Evolutionary conservation across 2,329 filamentous ascomycete species (phyloP).

Genomic region (Simplicillium sp.): DNA sequence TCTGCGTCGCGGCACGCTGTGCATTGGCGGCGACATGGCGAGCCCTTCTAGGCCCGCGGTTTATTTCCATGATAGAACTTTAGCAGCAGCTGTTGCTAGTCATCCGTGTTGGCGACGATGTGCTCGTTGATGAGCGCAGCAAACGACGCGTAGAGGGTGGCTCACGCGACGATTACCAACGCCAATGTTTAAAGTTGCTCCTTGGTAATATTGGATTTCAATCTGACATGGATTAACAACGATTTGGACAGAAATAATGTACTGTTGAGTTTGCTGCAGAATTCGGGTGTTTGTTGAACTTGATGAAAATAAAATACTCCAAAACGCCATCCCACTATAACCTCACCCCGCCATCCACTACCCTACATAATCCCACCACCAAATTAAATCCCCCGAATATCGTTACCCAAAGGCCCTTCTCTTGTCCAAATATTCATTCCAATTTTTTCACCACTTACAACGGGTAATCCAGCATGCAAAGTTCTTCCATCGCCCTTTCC

Average conservation of each 20-base stretch:
- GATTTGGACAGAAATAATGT: no score
- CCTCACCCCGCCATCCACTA: no score
- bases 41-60: slow-evolving; percentile 19
- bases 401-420: slow-evolving; percentile 25
- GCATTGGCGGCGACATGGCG: slow-evolving; percentile 15
- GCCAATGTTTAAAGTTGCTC: no score
- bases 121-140: neutral
- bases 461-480: slow-evolving; percentile 36
- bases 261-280: no score
- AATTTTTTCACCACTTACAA: slow-evolving; percentile 35
- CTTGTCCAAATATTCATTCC: slow-evolving; percentile 45
- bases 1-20: slow-evolving; percentile 3
- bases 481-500: slow-evolving; percentile 31
- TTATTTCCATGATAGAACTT: slow-evolving; percentile 16
- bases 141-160: no score
- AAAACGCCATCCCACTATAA: no score
- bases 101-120: neutral
- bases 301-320: no score
- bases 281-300: no score
- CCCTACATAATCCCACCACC: no score
- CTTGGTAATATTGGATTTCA: no score
- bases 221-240: no score
- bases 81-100: neutral
- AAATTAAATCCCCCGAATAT: slow-evolving; percentile 9
- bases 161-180: no score